These are phyloP conservation scores for Quercus phellos DNA, from an alignment of 331 rosid species.

Conservation along the genomic window DNA sequence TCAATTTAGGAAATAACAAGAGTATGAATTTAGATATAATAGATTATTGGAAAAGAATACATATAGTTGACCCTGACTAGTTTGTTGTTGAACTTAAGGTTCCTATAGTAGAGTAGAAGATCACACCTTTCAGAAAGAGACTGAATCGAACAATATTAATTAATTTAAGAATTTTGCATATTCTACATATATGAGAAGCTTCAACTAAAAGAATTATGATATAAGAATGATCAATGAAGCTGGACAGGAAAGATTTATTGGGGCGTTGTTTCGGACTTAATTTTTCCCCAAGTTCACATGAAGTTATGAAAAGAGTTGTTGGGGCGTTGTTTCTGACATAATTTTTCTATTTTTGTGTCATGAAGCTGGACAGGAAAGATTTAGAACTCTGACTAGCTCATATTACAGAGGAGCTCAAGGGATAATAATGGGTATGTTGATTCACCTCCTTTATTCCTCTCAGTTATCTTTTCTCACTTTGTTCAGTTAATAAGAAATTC, in stretches of 20 bases:
- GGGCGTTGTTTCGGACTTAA: no score
- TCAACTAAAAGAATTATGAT: background rate
- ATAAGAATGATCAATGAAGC: background rate
- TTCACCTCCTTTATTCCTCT: background rate
- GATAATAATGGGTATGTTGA: conserved; percentile 66
- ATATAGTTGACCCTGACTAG: rapidly evolving
- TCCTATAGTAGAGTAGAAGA: background rate
- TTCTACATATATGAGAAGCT: background rate
- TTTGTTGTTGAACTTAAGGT: background rate
- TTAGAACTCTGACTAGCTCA: conserved; percentile 79
- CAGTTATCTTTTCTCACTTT: background rate
- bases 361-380: conserved; percentile 87
- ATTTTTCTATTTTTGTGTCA: background rate
- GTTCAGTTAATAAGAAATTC: background rate
- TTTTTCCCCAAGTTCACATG: background rate
- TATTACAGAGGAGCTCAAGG: conserved; percentile 89
- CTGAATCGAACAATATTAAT: background rate
- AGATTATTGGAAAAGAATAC: no score
- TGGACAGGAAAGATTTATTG: no score
- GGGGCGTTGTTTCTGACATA: conserved; percentile 8
- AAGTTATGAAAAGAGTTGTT: background rate
- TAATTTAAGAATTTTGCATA: background rate
- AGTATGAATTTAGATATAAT: no score
- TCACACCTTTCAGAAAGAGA: background rate
- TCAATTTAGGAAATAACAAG: no score